A percentile compares a stretch with the other conserved stretches of the same genome.
Evolutionary conservation across 441 rosid genomes (phyloP).

Genomic region (Populus hybrid): DNA sequence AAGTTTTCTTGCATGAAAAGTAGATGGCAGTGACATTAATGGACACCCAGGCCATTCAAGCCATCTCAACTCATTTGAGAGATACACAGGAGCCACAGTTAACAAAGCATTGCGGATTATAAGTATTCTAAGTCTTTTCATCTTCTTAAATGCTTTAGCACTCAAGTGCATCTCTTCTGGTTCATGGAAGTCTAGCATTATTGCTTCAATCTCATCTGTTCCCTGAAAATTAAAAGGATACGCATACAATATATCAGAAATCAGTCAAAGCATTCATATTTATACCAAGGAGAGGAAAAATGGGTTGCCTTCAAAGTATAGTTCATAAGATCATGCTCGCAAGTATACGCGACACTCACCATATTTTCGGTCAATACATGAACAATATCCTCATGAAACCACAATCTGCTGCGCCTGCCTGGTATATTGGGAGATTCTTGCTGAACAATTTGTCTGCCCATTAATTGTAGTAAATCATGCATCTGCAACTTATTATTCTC

Average conservation of each 20-base stretch:
- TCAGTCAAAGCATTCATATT: neutral
- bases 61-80: conserved; percentile 21
- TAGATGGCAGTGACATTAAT: conserved; percentile 9
- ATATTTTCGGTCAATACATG: conserved; percentile 13
- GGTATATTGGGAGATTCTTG: conserved; percentile 17
- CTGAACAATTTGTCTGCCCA: conserved; percentile 25
- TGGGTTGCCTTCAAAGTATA: neutral
- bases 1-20: conserved; percentile 17
- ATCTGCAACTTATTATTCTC: conserved; percentile 20
- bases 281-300: neutral
- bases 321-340: neutral
- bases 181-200: conserved; percentile 17
- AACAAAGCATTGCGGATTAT: neutral
- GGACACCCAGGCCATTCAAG: conserved; percentile 27
- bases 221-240: conserved; percentile 14
- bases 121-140: conserved; percentile 14
- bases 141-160: conserved; percentile 13
- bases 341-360: neutral
- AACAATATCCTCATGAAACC: conserved; percentile 22
- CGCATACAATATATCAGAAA: neutral
- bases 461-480: conserved; percentile 21
- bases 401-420: conserved; percentile 20
- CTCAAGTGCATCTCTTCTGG: conserved; percentile 8
- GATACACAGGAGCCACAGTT: conserved; percentile 12
- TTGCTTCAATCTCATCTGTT: conserved; percentile 19